Conservation (phyloP, 441 rosid genomes). For the Aquilaria agallochum region DNA sequence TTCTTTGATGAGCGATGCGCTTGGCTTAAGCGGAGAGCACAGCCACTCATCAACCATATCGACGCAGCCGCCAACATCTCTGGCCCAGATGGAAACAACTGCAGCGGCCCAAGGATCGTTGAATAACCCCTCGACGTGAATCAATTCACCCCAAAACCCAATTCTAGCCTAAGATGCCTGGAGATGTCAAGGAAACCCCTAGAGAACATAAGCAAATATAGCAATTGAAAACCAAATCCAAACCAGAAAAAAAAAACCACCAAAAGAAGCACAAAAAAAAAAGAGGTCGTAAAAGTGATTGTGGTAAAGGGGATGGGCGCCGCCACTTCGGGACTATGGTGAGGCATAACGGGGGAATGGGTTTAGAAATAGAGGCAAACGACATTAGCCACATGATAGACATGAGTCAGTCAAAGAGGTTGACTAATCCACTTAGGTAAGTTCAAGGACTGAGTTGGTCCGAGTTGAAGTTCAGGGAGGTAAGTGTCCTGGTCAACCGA, state of each 20-base stretch:
- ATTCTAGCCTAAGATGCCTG: slow-evolving; percentile 31
- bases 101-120: slow-evolving; percentile 49
- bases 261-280: slow-evolving; percentile 12
- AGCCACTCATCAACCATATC: slow-evolving; percentile 39
- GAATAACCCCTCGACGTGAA: slow-evolving; percentile 43
- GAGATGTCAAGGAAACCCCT: slow-evolving; percentile 75
- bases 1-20: slow-evolving; percentile 66
- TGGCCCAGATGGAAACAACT: neutral
- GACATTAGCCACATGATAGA: no score
- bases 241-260: slow-evolving; percentile 1
- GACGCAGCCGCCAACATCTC: neutral
- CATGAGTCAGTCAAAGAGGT: no score
- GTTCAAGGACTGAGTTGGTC: no score
- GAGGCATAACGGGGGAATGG: no score
- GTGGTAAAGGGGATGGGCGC: no score
- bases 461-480: no score
- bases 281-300: neutral
- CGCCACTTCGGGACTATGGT: no score
- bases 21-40: slow-evolving; percentile 42
- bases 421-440: no score
- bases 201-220: slow-evolving; percentile 82
- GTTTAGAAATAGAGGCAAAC: no score
- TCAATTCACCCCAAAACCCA: slow-evolving; percentile 41
- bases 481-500: no score
- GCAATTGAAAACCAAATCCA: slow-evolving; percentile 48